Conservation (phyloP, 2,329 filamentous ascomycete genomes). For the Shiraia bambusicola region DNA sequence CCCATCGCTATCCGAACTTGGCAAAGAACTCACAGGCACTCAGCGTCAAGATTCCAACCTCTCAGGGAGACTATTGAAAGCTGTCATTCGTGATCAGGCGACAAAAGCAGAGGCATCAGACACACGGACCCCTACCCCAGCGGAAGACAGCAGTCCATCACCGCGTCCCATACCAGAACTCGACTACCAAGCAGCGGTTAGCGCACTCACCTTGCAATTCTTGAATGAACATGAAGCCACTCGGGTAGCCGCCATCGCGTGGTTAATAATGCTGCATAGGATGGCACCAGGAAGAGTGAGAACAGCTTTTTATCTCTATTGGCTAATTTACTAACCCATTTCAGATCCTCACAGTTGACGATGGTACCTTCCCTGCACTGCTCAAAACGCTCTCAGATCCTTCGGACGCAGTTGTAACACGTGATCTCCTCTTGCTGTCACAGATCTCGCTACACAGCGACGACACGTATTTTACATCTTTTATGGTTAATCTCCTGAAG, state of each 20-base stretch:
- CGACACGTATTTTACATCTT: slow-evolving; percentile 95
- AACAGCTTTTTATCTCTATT: neutral
- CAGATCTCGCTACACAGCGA: slow-evolving; percentile 97
- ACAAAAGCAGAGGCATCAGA: slow-evolving; percentile 31
- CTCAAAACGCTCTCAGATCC: slow-evolving; percentile 96
- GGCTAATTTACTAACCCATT: slow-evolving; percentile 4
- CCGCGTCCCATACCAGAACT: slow-evolving; percentile 62
- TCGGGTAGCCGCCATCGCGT: slow-evolving; percentile 86
- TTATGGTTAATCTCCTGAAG: slow-evolving; percentile 95
- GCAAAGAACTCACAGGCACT: slow-evolving; percentile 46
- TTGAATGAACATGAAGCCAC: slow-evolving; percentile 97
- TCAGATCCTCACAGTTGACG: slow-evolving; percentile 79
- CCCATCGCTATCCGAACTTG: slow-evolving; percentile 41
- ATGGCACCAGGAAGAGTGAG: slow-evolving; percentile 87
- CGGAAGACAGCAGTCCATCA: slow-evolving; percentile 49
- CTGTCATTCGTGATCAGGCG: slow-evolving; percentile 37
- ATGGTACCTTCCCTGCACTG: slow-evolving; percentile 92
- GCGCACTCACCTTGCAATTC: slow-evolving; percentile 88
- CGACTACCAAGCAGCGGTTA: slow-evolving; percentile 95
- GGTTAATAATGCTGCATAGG: slow-evolving; percentile 96
- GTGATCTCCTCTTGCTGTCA: slow-evolving; percentile 88
- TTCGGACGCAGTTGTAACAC: slow-evolving; percentile 91
- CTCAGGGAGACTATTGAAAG: slow-evolving; percentile 38
- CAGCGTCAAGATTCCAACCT: slow-evolving; percentile 44
- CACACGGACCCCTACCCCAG: slow-evolving; percentile 45